Percentiles rank a stretch among this genome's conserved stretches.
Evolutionary conservation across 2,329 filamentous ascomycete species (phyloP).

Genomic region (Penicillium occitanis): DNA sequence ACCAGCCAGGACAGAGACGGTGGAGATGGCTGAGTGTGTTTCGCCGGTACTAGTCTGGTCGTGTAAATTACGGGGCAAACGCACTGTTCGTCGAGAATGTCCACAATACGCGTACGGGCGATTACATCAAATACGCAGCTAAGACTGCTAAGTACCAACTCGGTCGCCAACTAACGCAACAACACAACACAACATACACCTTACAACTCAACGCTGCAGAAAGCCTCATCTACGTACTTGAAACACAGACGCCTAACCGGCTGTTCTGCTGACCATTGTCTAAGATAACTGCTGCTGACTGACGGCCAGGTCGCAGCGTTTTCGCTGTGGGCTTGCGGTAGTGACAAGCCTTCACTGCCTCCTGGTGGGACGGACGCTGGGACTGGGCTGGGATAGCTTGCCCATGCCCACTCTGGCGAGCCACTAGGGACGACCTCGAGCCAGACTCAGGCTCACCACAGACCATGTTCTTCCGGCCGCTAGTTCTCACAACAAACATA

Average conservation of each 20-base stretch:
- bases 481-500: background rate
- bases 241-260: slow-evolving; percentile 12
- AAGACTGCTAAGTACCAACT: background rate
- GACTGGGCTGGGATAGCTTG: slow-evolving; percentile 3
- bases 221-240: background rate
- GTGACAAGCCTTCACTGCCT: background rate
- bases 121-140: slow-evolving; percentile 5
- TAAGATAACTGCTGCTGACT: background rate
- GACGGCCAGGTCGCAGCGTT: background rate
- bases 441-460: slow-evolving; percentile 5
- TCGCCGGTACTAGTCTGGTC: slow-evolving; percentile 17
- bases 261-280: background rate
- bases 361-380: slow-evolving; percentile 9
- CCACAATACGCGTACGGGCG: slow-evolving; percentile 1
- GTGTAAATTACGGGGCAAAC: slow-evolving; percentile 8
- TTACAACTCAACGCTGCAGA: slow-evolving; percentile 8
- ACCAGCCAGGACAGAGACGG: slow-evolving; percentile 9
- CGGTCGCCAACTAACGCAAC: background rate
- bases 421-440: slow-evolving; percentile 9
- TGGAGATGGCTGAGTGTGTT: slow-evolving; percentile 21
- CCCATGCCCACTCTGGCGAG: slow-evolving; percentile 7
- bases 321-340: background rate
- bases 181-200: background rate
- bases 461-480: background rate
- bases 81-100: background rate